Conservation (phyloP, 352 stramenopile species). For the Pythium aquatile region DNA sequence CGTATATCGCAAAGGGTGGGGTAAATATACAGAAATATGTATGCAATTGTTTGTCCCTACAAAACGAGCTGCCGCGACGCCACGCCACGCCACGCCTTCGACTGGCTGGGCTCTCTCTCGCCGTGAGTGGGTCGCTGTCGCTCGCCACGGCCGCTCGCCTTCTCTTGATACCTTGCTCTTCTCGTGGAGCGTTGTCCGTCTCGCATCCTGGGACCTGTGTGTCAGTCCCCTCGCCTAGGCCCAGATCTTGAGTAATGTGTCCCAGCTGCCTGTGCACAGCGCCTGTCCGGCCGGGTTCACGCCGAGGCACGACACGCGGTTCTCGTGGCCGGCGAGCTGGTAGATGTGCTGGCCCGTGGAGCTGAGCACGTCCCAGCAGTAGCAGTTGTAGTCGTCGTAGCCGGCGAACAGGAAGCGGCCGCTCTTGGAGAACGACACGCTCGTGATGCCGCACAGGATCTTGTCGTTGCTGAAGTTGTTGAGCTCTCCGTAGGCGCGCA, state of each 20-base stretch:
- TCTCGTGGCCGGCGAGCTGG: constrained; percentile 94
- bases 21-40: constrained; percentile 12
- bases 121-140: neutral
- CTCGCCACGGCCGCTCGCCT: neutral
- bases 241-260: constrained; percentile 98
- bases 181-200: neutral
- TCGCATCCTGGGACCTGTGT: constrained; percentile 8
- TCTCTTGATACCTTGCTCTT: constrained; percentile 1
- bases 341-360: constrained; percentile 89
- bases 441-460: constrained; percentile 97
- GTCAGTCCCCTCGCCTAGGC: constrained; percentile 44
- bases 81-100: neutral
- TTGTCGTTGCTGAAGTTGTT: constrained; percentile 97
- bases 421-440: constrained; percentile 94
- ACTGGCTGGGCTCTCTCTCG: too few species aligned
- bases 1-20: neutral
- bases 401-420: constrained; percentile 97
- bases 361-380: constrained; percentile 96
- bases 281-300: constrained; percentile 94
- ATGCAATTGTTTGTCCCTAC: constrained; percentile 4
- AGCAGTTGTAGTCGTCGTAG: constrained; percentile 98
- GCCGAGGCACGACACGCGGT: constrained; percentile 96
- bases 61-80: neutral
- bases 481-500: constrained; percentile 95
- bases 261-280: constrained; percentile 98